Evolutionary conservation across 495 filamentous ascomycete species (phyloP), one percentile per base, ranked within the genome.

Genomic region (Penicillium angulare): DNA sequence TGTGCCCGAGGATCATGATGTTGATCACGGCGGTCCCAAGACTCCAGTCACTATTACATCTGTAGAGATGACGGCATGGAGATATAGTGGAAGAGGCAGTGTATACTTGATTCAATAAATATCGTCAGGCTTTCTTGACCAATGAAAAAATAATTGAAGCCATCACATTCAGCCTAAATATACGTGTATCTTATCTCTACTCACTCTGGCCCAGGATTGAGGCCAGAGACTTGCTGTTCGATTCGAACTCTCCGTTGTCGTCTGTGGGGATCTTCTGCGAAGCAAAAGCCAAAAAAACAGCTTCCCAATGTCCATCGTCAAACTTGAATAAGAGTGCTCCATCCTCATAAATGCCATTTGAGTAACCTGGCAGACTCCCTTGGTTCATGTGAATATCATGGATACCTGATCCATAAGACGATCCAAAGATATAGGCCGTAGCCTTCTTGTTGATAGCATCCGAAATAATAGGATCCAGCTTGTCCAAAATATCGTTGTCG

Each of bases 311-410:
- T 6, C 55, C 55, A 35, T 62, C 59, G 23, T 50, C 43, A 24
- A 59, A 72, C 68, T 42, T 84, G 78, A 8, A 50, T 32, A 66
- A n/a, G 31, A 66, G 5, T 0, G 60, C 72, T 3, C 72, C 69
- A 54, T 75, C 72, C 44, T 72, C 62, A 20, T 59, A 67, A 13
- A 65, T 61, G 7, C 68, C 68, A 47, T 75, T 75, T 21, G 64
- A 57, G 47, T 55, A 75, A 3, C 47, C 42, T 10, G 57, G 53
- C 29, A 57, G 43, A 55, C 61, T 72, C 26, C 72, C 69, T 56
- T 75, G 72, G 51, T 75, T 75, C 72, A 73, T 72, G 50, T 75
- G 72, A 3, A 75, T 52, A 52, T 75, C 64, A 50, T 75, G 72
- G 26, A 75, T 75, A 2, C 68, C 70, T 13, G 60, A 44, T 33